Conservation (phyloP, 106 monocot species). For the Allium fistulosum region DNA sequence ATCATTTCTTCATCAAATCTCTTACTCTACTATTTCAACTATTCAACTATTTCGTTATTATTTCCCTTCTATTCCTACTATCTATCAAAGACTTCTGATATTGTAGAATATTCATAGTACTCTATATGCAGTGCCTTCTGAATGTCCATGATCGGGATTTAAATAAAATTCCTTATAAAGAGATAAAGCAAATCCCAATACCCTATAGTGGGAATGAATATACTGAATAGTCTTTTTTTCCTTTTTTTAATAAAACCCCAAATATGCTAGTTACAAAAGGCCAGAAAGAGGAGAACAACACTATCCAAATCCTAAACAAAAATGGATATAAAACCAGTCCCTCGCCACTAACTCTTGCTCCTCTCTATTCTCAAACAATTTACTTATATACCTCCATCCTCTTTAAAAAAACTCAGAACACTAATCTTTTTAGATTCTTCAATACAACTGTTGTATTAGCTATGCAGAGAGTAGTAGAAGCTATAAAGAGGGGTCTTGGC, state of each 20-base stretch:
- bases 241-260: conserved; percentile 3
- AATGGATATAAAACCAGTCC: conserved; percentile 10
- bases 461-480: conserved; percentile 7
- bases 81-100: no score
- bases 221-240: neutral
- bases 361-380: conserved; percentile 5
- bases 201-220: neutral
- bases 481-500: conserved; percentile 10
- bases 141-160: neutral
- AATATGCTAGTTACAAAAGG: neutral
- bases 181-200: conserved; percentile 1
- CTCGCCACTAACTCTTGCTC: conserved; percentile 9
- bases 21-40: no score
- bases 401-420: neutral
- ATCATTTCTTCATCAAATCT: no score
- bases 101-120: neutral
- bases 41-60: no score
- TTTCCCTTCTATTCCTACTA: no score
- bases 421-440: conserved; percentile 2
- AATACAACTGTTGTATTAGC: neutral
- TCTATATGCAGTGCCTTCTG: no score
- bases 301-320: conserved; percentile 5
- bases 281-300: neutral
- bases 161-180: neutral
- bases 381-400: neutral